These are phyloP conservation scores for Fomitopsis pinicola DNA, from an alignment of 1,284 basidiomycete genomes.

Conservation along the genomic window DNA sequence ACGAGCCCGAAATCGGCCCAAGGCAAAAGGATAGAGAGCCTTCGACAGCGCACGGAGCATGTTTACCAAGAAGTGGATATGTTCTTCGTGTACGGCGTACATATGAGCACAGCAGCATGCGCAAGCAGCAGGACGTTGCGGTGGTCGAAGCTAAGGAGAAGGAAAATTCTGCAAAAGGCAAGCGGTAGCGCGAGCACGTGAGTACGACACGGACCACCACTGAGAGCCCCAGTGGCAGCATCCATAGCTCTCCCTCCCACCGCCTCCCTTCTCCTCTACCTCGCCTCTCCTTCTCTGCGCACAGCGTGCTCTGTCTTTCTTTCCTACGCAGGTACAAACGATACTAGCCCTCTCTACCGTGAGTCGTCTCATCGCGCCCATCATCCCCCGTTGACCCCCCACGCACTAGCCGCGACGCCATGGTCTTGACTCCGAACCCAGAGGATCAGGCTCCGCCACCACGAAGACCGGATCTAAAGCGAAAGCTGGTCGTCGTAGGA, in stretches of 20 bases:
- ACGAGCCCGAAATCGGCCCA: too few species aligned
- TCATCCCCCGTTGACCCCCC: neutral
- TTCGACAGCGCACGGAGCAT: too few species aligned
- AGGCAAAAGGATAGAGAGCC: too few species aligned
- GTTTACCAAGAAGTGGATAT: too few species aligned
- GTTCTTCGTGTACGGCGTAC: too few species aligned
- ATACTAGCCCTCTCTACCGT: neutral
- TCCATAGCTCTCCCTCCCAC: neutral
- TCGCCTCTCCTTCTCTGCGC: neutral
- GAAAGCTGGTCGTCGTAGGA: conserved; percentile 88
- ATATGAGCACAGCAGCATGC: too few species aligned
- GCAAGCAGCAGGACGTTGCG: too few species aligned
- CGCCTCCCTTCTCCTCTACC: neutral
- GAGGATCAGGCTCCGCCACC: conserved; percentile 16
- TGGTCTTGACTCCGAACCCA: neutral
- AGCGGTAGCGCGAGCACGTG: neutral
- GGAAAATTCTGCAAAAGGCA: neutral
- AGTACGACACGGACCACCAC: conserved; percentile 1
- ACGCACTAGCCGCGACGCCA: neutral
- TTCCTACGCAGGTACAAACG: neutral
- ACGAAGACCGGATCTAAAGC: conserved; percentile 76
- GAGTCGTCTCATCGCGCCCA: neutral
- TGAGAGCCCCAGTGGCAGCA: neutral
- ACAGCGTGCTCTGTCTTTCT: neutral
- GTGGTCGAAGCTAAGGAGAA: too few species aligned